Evolutionary conservation across 495 filamentous ascomycete species (phyloP).

Genomic region (Tetracladium setigerum): DNA sequence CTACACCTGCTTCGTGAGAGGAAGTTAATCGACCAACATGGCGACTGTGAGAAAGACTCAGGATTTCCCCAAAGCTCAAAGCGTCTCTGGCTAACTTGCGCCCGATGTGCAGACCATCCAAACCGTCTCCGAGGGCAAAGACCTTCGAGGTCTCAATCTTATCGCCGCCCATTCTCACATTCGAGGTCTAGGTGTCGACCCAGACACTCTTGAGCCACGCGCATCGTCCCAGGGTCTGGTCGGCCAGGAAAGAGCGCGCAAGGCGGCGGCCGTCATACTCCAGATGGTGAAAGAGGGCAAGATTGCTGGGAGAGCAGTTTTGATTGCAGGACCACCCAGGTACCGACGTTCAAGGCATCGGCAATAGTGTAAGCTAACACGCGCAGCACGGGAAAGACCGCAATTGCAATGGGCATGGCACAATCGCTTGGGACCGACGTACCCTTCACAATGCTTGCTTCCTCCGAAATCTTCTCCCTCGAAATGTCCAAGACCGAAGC

Average conservation of each 20-base stretch:
- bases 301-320: constrained; percentile 89
- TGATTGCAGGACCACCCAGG: constrained; percentile 93
- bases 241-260: constrained; percentile 91
- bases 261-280: constrained; percentile 89
- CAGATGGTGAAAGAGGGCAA: constrained; percentile 99
- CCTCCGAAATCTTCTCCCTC: constrained; percentile 94
- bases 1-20: too few species aligned
- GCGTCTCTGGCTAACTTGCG: too few species aligned
- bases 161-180: constrained; percentile 99
- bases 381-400: constrained; percentile 86
- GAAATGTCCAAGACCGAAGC: constrained; percentile 99
- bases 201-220: constrained; percentile 82
- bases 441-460: constrained; percentile 91
- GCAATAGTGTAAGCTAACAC: background rate
- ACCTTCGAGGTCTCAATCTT: constrained; percentile 89
- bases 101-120: constrained; percentile 60
- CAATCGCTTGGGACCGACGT: constrained; percentile 90
- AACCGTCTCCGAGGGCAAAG: constrained; percentile 88
- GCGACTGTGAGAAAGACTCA: too few species aligned
- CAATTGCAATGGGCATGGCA: constrained; percentile 98
- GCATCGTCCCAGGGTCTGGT: constrained; percentile 90
- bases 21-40: too few species aligned
- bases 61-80: background rate
- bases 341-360: constrained; percentile 14
- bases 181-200: constrained; percentile 86